Evolutionary conservation across 768 basidiomycete genomes (phyloP).

Genomic region (Rhodocollybia butyracea): DNA sequence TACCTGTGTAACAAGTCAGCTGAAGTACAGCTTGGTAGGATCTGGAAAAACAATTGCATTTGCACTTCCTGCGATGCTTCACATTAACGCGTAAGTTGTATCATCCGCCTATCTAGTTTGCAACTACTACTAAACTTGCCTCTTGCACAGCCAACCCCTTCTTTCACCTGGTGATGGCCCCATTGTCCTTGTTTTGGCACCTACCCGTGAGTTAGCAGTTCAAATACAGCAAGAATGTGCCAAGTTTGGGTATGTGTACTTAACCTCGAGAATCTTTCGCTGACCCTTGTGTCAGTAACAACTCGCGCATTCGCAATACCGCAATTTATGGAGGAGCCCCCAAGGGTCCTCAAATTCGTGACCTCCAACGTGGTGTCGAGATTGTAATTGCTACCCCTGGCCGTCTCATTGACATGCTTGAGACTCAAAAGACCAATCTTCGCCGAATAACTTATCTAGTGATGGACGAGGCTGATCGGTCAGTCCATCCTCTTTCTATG

Average conservation of each 20-base stretch:
- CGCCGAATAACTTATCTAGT: slow-evolving; percentile 96
- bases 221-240: slow-evolving; percentile 99
- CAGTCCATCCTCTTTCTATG: too few species aligned
- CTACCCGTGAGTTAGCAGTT: slow-evolving; percentile 97
- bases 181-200: slow-evolving; percentile 93
- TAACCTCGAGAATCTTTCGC: slow-evolving; percentile 4
- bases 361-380: slow-evolving; percentile 95
- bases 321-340: slow-evolving; percentile 99
- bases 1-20: too few species aligned
- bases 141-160: slow-evolving; percentile 74
- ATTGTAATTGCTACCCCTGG: slow-evolving; percentile 99
- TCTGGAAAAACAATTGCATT: slow-evolving; percentile 99
- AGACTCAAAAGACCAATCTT: slow-evolving; percentile 93
- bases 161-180: slow-evolving; percentile 94
- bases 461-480: slow-evolving; percentile 99
- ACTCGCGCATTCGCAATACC: slow-evolving; percentile 96
- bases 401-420: slow-evolving; percentile 98
- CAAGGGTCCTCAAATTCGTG: slow-evolving; percentile 97
- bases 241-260: slow-evolving; percentile 79
- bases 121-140: not conserved
- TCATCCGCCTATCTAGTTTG: not conserved
- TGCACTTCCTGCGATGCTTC: slow-evolving; percentile 97
- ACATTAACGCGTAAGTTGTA: slow-evolving; percentile 91
- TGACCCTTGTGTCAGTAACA: slow-evolving; percentile 44
- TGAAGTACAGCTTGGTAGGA: too few species aligned